Evolutionary conservation across 2,329 filamentous ascomycete species (phyloP).

Genomic region (Paramyrothecium sp.): DNA sequence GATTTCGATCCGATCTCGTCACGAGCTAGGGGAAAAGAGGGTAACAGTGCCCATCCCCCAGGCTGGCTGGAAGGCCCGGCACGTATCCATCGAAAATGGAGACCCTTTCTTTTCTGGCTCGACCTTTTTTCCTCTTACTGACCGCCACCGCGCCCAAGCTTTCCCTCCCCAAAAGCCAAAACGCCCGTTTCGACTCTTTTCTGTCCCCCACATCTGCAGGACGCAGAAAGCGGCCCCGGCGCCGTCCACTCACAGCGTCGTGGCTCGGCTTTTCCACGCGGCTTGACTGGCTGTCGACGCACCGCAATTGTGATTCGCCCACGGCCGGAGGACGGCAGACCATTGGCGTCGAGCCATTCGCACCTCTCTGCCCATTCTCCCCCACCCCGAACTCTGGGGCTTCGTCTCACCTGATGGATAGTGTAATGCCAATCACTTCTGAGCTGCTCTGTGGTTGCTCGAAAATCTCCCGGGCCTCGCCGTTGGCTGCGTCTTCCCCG

Average conservation of each 20-base stretch:
- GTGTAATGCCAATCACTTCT: not conserved
- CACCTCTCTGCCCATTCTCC: not conserved
- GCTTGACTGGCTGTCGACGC: not conserved
- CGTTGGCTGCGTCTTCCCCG: not conserved
- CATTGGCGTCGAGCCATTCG: not conserved
- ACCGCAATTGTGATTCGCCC: not conserved
- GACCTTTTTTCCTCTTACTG: not conserved
- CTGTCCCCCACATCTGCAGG: conserved; percentile 2
- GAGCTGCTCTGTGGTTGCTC: not conserved
- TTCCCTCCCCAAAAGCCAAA: no score
- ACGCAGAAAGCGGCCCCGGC: not conserved
- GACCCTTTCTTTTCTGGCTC: not conserved
- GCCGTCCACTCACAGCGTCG: not conserved
- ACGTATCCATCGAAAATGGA: not conserved
- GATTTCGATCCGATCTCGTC: not conserved
- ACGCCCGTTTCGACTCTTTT: not conserved
- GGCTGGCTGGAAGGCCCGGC: not conserved
- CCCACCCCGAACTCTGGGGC: not conserved
- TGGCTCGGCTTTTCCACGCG: conserved; percentile 2
- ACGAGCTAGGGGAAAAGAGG: not conserved
- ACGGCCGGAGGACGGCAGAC: not conserved
- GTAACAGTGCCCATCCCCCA: not conserved
- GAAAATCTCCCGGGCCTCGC: not conserved
- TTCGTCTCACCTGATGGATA: not conserved
- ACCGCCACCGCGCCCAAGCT: not conserved